Evolutionary conservation across 2,329 filamentous ascomycete species (phyloP), one percentile per base, ranked within the genome.

Genomic region (Aureobasidium sp.): DNA sequence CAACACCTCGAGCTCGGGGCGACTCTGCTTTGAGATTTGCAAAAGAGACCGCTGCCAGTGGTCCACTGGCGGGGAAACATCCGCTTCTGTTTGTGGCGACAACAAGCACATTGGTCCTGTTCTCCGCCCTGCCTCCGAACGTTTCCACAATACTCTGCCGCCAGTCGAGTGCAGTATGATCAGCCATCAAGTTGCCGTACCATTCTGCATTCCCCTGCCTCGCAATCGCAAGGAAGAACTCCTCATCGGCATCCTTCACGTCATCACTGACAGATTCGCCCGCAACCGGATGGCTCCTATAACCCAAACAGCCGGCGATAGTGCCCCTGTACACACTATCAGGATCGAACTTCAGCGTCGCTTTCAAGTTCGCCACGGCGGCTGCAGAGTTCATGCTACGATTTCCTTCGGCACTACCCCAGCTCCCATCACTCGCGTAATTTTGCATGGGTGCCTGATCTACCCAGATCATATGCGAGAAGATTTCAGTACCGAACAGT

Each of bases 401-500:
- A 29, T 57, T 57, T 8, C 53, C 53, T 57, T 57, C 41, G n/a
- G 53, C 53, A 27, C 53, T 57, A 3, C 27, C 41, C 53, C 53
- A 57, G 27, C 53, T 57, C 8, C 53, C 53, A 32, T 57, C 53
- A 26, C 41, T 57, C 17, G 53, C 53, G 41, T 57, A 57, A 7
- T 57, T 46, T 17, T 57, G 53, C 53, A 57, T 57, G 9, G 53
- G 53, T 20, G 53, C 53, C 29, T 57, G 53, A 27, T 57, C 53
- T 9, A 57, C 10, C 53, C 53, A 57, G 12, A 57, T 57, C 53
- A 57, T 57, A 15, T 57, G 53, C 2, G 53, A 57, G 53, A 57
- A 57, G n/a, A 37, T 13, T 7, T 17, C 27, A 2, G n/a, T 57
- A 26, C 39, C 29, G 6, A 57, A 57, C 5, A 57, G 13, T 15